These are phyloP conservation scores for Beauveria bassiana DNA, from an alignment of 2,329 filamentous ascomycete species.

Conservation along the genomic window DNA sequence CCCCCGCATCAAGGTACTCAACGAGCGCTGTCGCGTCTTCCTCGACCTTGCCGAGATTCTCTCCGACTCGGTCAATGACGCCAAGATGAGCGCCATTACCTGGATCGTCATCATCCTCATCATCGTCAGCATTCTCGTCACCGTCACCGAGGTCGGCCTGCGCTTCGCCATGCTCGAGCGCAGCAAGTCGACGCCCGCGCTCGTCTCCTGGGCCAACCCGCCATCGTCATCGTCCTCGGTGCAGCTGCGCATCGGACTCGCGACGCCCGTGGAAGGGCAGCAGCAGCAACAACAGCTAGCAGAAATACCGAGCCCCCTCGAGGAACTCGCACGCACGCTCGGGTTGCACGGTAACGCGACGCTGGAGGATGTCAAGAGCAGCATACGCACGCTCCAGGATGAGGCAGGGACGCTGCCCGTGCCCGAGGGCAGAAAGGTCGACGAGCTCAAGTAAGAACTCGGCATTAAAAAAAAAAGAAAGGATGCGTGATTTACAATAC, in stretches of 20 bases:
- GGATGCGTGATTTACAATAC: too few species aligned
- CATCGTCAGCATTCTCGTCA: constrained; percentile 82
- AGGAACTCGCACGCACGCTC: constrained; percentile 26
- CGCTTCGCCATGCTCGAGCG: constrained; percentile 65
- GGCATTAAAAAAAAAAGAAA: too few species aligned
- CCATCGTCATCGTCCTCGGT: neutral
- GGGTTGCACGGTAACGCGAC: constrained; percentile 28
- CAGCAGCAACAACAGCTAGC: neutral
- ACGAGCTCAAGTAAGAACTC: neutral
- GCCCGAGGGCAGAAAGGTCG: neutral
- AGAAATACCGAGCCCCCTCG: constrained; percentile 22
- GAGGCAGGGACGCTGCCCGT: neutral
- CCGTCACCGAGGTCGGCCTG: constrained; percentile 79
- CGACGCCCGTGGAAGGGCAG: neutral
- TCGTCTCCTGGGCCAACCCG: neutral
- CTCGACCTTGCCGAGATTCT: constrained; percentile 93
- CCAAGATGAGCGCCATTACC: constrained; percentile 92
- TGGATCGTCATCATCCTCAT: constrained; percentile 98
- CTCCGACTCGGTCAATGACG: constrained; percentile 83
- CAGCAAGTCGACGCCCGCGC: constrained; percentile 17
- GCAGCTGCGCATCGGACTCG: neutral
- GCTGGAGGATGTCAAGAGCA: constrained; percentile 26
- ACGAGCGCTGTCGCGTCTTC: constrained; percentile 94
- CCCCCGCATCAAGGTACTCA: constrained; percentile 89
- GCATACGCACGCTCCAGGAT: constrained; percentile 24